These are phyloP conservation scores for Gypsophila paniculata DNA, from an alignment of 179 eudicot species.

Conservation along the genomic window DNA sequence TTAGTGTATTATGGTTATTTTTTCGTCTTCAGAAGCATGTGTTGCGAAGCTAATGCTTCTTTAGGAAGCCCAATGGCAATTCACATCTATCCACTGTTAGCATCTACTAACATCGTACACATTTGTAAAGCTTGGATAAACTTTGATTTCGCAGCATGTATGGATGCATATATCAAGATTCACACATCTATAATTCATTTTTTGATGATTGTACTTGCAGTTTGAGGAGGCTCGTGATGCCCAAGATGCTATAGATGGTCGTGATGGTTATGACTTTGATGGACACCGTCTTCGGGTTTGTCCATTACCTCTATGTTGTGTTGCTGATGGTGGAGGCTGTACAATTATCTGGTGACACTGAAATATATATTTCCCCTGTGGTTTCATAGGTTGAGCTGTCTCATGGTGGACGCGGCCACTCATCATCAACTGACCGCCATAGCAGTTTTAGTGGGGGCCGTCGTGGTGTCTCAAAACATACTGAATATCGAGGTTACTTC, in stretches of 20 bases:
- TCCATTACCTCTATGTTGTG: background rate
- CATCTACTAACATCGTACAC: background rate
- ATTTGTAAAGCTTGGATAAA: background rate
- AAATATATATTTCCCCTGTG: background rate
- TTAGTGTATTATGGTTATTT: background rate
- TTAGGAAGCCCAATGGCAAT: background rate
- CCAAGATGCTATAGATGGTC: conserved; percentile 90
- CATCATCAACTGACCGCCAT: conserved; percentile 65
- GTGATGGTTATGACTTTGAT: conserved; percentile 98
- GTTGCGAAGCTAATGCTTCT: background rate
- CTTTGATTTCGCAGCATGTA: background rate
- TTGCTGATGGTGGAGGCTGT: background rate
- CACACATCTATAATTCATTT: background rate
- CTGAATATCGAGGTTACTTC: conserved; percentile 78
- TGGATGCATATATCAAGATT: background rate
- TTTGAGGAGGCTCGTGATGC: conserved; percentile 96
- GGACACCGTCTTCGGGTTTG: conserved; percentile 87
- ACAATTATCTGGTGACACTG: background rate
- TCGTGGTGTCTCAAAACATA: conserved; percentile 74
- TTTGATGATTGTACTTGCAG: conserved; percentile 30
- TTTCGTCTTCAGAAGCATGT: background rate
- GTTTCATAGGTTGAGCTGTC: conserved; percentile 76
- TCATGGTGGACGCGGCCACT: conserved; percentile 91
- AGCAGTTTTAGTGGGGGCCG: conserved; percentile 53
- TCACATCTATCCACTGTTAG: background rate